Conservation (phyloP, 2,329 filamentous ascomycete species). For the Alternaria longipes region DNA sequence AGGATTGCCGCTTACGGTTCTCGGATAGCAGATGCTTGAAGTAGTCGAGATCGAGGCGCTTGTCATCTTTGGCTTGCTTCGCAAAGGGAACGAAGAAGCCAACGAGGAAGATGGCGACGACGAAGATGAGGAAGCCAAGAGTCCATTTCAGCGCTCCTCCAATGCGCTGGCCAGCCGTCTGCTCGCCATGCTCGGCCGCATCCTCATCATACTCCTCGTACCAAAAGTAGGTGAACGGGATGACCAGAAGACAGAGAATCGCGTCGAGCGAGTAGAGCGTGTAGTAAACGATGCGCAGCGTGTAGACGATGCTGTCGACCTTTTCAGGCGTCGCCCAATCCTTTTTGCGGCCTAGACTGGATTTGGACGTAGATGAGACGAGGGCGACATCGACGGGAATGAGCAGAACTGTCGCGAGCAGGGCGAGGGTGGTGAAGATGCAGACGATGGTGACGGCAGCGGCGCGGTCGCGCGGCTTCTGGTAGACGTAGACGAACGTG, state of each 20-base stretch:
- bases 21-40: constrained; percentile 85
- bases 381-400: constrained; percentile 95
- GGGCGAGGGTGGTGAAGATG: constrained; percentile 83
- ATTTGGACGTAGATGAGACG: constrained; percentile 84
- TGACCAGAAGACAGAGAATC: constrained; percentile 84
- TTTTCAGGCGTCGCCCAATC: constrained; percentile 90
- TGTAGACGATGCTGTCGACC: constrained; percentile 79
- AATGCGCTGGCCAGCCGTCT: constrained; percentile 75
- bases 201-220: constrained; percentile 97
- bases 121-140: constrained; percentile 79
- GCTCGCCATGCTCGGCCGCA: constrained; percentile 79
- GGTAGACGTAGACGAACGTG: constrained; percentile 91
- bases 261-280: constrained; percentile 90
- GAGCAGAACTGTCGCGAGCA: constrained; percentile 90
- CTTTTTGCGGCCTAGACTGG: constrained; percentile 82
- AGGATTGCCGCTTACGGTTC: constrained; percentile 67
- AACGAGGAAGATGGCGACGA: constrained; percentile 84
- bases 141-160: constrained; percentile 93
- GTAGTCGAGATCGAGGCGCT: constrained; percentile 84
- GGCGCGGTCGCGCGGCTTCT: constrained; percentile 86
- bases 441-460: constrained; percentile 82
- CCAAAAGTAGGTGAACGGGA: constrained; percentile 98
- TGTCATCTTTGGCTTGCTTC: constrained; percentile 67
- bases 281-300: constrained; percentile 91
- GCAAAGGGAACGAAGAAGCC: constrained; percentile 93